Base-by-base conservation (phyloP, 1,284 basidiomycete species). In the Lentinula novae-zelandiae region DNA sequence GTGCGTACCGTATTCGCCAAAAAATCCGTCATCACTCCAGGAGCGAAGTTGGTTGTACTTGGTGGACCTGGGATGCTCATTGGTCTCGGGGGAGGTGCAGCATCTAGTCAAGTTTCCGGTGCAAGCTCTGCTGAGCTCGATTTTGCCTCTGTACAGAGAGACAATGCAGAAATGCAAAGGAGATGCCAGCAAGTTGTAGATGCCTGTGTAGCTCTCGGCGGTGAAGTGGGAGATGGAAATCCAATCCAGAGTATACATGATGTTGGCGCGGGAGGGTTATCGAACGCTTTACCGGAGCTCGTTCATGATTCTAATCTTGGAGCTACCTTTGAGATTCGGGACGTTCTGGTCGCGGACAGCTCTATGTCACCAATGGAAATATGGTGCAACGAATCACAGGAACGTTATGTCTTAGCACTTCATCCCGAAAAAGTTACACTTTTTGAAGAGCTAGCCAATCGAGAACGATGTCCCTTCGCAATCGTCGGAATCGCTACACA, bases 341-440 rank as follows among this genome's bases (percentile, higher is more conserved):
- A 98, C 67, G 88, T 99, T 7, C 84, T 93, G 31, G 86, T 98
- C 51, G 96, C 95, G 42, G 97, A 99, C 73, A 82, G 85, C 36
- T 89, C 90, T 52, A 95, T 99, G 93, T 96, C 93, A 8, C 97
- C 96, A 0, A 98, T 99, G 95, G 96, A 98, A 78, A 98, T 99
- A 63, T 99, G 96, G 96, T 99, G 97, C 75, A 99, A 99, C 75
- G 97, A 99, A 77, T 93, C 89, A 66, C 96, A 99, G 78, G 96
- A 99, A 72, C 89, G 97, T 50, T 99, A 99, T 71, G 97, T 99
- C 38, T 83, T 99, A 36, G 97, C 95, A 15, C 83, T 97, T 63
- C 82, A 83, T 0, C 83, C 85, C 3, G 81, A 85, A 44, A 80
- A 79, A 61, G 74, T 81, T 15, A 73, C 78, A 15, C 69, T 73